phyloP scores from a whole-genome alignment of 805 yeast species.

The Barnettozyma sucrosica region DNA sequence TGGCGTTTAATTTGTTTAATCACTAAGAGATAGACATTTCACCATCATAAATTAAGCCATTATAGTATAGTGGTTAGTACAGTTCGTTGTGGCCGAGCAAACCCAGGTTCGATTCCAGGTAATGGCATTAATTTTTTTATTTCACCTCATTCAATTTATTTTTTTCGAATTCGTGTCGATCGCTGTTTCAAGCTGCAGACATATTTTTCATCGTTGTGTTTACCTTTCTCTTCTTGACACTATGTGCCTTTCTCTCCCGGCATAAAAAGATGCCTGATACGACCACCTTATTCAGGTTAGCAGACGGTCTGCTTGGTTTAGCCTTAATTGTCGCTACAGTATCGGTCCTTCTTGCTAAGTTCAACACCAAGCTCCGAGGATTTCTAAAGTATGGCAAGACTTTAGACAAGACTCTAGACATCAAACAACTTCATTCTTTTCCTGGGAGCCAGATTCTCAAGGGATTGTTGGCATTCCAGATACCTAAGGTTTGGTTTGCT shows the following conservation, averaged over 20 bases:
- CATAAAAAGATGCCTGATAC: neutral
- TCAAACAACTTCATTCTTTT: neutral
- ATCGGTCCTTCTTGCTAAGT: slow-evolving; percentile 30
- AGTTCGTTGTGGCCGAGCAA: slow-evolving; percentile 69
- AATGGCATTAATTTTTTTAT: slow-evolving; percentile 40
- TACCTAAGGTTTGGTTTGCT: slow-evolving; percentile 57
- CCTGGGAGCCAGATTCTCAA: slow-evolving; percentile 2
- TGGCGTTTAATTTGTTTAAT: too few species aligned
- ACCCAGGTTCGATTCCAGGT: slow-evolving; percentile 74
- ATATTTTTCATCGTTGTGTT: too few species aligned
- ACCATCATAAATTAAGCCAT: slow-evolving; percentile 25
- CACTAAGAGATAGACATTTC: too few species aligned
- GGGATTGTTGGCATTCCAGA: slow-evolving; percentile 32
- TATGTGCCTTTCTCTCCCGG: neutral
- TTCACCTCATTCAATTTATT: too few species aligned
- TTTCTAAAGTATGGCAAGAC: slow-evolving; percentile 45
- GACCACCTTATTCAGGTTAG: neutral
- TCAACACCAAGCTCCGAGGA: slow-evolving; percentile 26
- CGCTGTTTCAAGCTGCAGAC: neutral
- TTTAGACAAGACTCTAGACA: slow-evolving; percentile 29
- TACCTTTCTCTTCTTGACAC: neutral
- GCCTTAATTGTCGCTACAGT: slow-evolving; percentile 1
- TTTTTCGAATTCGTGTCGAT: too few species aligned
- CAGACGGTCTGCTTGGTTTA: slow-evolving; percentile 2
- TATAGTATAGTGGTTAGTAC: slow-evolving; percentile 65